Percentiles rank a stretch among this genome's conserved stretches.
phyloP scores from a whole-genome alignment of 768 basidiomycete genomes.

The Boletus rubescentipes region DNA sequence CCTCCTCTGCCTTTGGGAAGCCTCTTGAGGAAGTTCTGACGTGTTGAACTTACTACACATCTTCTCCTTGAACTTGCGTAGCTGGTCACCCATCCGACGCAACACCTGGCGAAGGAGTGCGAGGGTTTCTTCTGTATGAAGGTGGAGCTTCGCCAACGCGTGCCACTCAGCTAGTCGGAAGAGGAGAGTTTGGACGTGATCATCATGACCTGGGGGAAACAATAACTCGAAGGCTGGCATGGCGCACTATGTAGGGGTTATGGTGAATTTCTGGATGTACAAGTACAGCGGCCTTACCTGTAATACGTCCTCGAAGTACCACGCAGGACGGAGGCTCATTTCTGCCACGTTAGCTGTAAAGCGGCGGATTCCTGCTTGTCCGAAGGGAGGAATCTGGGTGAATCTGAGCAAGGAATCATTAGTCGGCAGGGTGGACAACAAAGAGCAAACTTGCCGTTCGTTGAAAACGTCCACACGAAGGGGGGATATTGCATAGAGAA shows the following conservation, averaged over 20 bases:
- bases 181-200: slow-evolving; percentile 21
- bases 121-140: not conserved
- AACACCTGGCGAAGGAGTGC: not conserved
- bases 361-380: too few relatives aligned
- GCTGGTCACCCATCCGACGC: not conserved
- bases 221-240: slow-evolving; percentile 42
- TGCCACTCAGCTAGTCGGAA: slow-evolving; percentile 21
- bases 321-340: too few relatives aligned
- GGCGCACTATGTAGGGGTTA: slow-evolving; percentile 27
- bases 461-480: too few relatives aligned
- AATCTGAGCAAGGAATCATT: too few relatives aligned
- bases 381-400: too few relatives aligned
- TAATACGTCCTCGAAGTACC: too few relatives aligned
- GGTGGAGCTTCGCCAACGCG: not conserved
- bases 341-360: too few relatives aligned
- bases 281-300: too few relatives aligned
- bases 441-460: too few relatives aligned
- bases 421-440: too few relatives aligned
- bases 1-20: not conserved
- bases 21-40: not conserved
- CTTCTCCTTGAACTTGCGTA: not conserved
- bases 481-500: not conserved
- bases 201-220: slow-evolving; percentile 26
- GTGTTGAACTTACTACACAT: not conserved
- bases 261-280: too few relatives aligned